Base-by-base conservation (phyloP, 1,284 basidiomycete species). In the Moesziomyces sp. region DNA sequence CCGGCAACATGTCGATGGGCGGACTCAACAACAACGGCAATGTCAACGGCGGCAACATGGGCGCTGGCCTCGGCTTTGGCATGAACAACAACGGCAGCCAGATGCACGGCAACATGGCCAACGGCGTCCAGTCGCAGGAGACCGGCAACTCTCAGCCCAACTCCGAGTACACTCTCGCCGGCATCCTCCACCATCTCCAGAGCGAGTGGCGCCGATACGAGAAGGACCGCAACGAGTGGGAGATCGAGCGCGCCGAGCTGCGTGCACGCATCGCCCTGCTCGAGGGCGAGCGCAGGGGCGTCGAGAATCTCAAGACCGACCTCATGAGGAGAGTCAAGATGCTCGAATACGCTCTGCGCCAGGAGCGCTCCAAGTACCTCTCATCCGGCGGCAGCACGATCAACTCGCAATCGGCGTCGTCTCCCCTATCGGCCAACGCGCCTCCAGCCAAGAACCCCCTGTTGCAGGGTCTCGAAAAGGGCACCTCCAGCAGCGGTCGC, bases 181-280 rank as follows among this genome's bases (percentile, higher is more conserved):
- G 91, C 82, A 94, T 98, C 61, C 88, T 99, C 64, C 96, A 99
- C 86, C 98, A 94, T 85, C 88, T 99, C 50, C 97, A 99, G 86
- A 93, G 93, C 54, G 97, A 99, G 88, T 98, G 95, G 93, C 88
- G 97, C 69, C 88, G 93, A 19, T 86, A 86, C 73, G 95, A 98
- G 85, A 91, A 93, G 84, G 95, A 99, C 86, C 89, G 96, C 80
- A 99, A 99, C 85, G 95, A 98, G 86, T 99, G 95, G 96, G 96
- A 98, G 88, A 99, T 99, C 81, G 96, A 99, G 86, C 88, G 96
- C 77, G 96, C 97, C 38, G 96, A 99, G 86, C 97, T 99, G 94
- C 71, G 94, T 92, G 94, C 95, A 58, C 90, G 96, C 53, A 97
- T 99, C 77, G 96, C 96, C n/a, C 88, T 98, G 54, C 89, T 99